Base-by-base conservation (phyloP, 192 early-diverging fungal species). In the Linnemannia hyalina region DNA sequence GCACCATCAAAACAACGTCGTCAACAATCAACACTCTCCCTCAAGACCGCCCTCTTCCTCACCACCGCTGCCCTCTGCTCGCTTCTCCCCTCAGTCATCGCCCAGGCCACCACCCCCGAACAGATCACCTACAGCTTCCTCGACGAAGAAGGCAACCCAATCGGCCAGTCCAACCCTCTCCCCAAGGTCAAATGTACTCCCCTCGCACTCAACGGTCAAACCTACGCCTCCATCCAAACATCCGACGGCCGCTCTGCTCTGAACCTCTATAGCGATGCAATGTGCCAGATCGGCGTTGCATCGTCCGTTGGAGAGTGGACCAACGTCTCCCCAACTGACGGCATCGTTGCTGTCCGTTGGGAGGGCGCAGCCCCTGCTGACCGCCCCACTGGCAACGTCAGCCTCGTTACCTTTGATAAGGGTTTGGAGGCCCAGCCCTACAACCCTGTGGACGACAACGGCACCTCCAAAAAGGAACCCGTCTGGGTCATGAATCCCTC, bases 341-440 rank as follows among this genome's bases (percentile, higher is more conserved):
- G 46, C 46, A 77, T 78, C 18, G 0, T 60, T 4, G 36, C 70
- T 23, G 69, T 86, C 70, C 78, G 84, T 16, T 78, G 79, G 75
- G 84, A 86, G 36, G 84, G 84, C 11, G 47, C 42, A 4, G 73
- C 76, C 3, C 46, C 69, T 23, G 16, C 76, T 0, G 29, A 13
- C 1, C 13, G 22, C 2, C 29, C 55, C 0, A n/a, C 78, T 38
- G 84, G 84, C 23, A 46, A 40, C 6, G 7, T 81, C 18, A 40
- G 72, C 5, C 3, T n/a, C 5, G 40, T 7, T 23, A 41, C 13
- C 5, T 86, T 70, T 35, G 76, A 76, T 6, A 22, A 20, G 7
- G 68, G 18, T 2, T 78, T 86, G 84, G 40, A 36, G 5, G 16
- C 47, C 11, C 79, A 80, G 47, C 77, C 79, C 10, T 6, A 65